Evolutionary conservation across 2,329 filamentous ascomycete species (phyloP).

Genomic region (Colletotrichum tropicale): DNA sequence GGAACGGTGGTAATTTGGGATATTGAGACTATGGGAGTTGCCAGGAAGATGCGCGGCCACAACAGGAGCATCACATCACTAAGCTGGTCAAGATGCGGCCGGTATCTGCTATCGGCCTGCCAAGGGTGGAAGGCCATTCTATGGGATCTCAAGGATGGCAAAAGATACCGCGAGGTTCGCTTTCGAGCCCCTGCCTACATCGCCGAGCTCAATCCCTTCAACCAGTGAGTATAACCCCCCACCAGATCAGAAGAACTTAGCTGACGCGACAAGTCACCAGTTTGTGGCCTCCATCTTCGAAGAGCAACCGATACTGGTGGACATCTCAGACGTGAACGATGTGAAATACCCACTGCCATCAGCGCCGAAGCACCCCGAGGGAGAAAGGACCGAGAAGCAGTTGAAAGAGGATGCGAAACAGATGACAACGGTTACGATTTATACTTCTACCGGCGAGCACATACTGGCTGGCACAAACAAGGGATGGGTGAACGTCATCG

Average conservation of each 20-base stretch:
- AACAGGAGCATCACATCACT: constrained; percentile 92
- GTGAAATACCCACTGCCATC: constrained; percentile 82
- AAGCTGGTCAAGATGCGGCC: constrained; percentile 92
- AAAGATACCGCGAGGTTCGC: constrained; percentile 81
- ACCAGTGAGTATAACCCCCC: constrained; percentile 65
- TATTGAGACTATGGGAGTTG: constrained; percentile 95
- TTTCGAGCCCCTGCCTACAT: constrained; percentile 96
- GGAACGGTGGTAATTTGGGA: constrained; percentile 97
- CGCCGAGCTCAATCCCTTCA: constrained; percentile 90
- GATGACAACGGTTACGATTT: constrained; percentile 91
- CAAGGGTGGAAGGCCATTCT: constrained; percentile 97
- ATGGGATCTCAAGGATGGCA: constrained; percentile 81
- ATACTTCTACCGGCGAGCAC: constrained; percentile 83
- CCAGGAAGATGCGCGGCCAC: constrained; percentile 91
- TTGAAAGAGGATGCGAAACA: constrained; percentile 92
- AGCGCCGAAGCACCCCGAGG: constrained; percentile 76
- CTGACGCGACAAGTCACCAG: constrained; percentile 50
- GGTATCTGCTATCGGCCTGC: constrained; percentile 89
- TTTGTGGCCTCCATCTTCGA: constrained; percentile 95
- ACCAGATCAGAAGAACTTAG: neutral
- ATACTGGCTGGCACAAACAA: constrained; percentile 94
- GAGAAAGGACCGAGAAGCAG: constrained; percentile 82
- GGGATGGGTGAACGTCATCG: constrained; percentile 95
- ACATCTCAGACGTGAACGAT: constrained; percentile 72
- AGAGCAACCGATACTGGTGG: constrained; percentile 87